phyloP scores from a whole-genome alignment of 1,284 basidiomycete species.

The Microbotryum intermedium region DNA sequence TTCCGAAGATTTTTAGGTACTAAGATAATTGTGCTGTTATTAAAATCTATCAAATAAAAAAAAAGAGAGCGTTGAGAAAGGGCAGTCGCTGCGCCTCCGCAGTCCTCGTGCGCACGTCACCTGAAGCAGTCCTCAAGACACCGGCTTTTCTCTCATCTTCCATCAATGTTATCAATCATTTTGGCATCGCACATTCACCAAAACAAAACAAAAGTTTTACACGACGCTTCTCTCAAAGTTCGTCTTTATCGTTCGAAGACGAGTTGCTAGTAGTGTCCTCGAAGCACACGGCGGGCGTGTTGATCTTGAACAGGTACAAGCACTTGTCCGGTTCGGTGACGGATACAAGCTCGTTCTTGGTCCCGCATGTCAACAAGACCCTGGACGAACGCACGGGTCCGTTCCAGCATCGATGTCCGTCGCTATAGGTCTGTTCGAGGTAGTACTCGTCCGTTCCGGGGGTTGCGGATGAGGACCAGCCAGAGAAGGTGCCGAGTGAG shows the following conservation, averaged over 20 bases:
- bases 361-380: constrained; percentile 55
- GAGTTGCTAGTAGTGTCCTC: not conserved
- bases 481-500: not conserved
- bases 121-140: too few relatives aligned
- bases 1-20: too few relatives aligned
- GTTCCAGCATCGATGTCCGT: constrained; percentile 83
- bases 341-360: constrained; percentile 69
- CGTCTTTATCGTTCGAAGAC: constrained; percentile 7
- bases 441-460: constrained; percentile 66
- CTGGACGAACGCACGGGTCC: constrained; percentile 51
- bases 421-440: constrained; percentile 66
- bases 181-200: too few relatives aligned
- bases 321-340: constrained; percentile 93
- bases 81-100: too few relatives aligned
- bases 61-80: too few relatives aligned
- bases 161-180: too few relatives aligned
- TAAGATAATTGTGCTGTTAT: too few relatives aligned
- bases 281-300: constrained; percentile 75
- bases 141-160: too few relatives aligned
- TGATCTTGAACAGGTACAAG: constrained; percentile 82
- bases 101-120: too few relatives aligned
- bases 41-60: too few relatives aligned
- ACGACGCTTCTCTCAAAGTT: constrained; percentile 4
- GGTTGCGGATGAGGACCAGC: constrained; percentile 57
- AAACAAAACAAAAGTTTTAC: not conserved